A percentile compares a stretch with the other conserved stretches of the same genome.
Evolutionary conservation across 495 filamentous ascomycete genomes (phyloP).

Genomic region (Daldinia childiae): DNA sequence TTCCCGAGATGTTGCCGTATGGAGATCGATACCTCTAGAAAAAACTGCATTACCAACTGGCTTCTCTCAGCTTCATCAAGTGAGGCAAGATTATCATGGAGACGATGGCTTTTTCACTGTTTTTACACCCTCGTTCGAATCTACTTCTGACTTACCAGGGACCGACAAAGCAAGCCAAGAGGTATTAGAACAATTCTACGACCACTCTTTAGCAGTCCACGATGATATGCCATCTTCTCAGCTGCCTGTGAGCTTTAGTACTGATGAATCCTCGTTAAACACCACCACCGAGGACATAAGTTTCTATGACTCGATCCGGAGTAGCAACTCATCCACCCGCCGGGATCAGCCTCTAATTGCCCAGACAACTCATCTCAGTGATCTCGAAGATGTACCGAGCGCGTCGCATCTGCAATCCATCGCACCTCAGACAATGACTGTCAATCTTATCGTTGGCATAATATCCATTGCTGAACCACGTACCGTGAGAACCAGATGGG

Average conservation of each 20-base stretch:
- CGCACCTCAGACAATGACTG: slow-evolving; percentile 77
- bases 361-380: slow-evolving; percentile 57
- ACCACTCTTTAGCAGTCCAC: slow-evolving; percentile 75
- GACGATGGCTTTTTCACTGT: slow-evolving; percentile 62
- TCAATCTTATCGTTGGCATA: slow-evolving; percentile 81
- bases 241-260: slow-evolving; percentile 46
- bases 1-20: slow-evolving; percentile 47
- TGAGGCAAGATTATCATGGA: slow-evolving; percentile 39
- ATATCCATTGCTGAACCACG: slow-evolving; percentile 75
- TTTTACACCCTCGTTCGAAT: slow-evolving; percentile 50
- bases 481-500: slow-evolving; percentile 61
- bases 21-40: slow-evolving; percentile 59
- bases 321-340: slow-evolving; percentile 13
- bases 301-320: slow-evolving; percentile 17
- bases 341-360: slow-evolving; percentile 1
- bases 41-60: slow-evolving; percentile 51
- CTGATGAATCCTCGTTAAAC: slow-evolving; percentile 38
- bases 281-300: slow-evolving; percentile 41
- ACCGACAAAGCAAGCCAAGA: slow-evolving; percentile 37
- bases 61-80: slow-evolving; percentile 59
- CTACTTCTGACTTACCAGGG: slow-evolving; percentile 34
- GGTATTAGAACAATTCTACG: slow-evolving; percentile 68
- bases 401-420: slow-evolving; percentile 73
- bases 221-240: slow-evolving; percentile 64
- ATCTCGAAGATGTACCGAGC: slow-evolving; percentile 76